Evolutionary conservation across 352 stramenopile genomes (phyloP).

Genomic region (Pythium dissotocum): DNA sequence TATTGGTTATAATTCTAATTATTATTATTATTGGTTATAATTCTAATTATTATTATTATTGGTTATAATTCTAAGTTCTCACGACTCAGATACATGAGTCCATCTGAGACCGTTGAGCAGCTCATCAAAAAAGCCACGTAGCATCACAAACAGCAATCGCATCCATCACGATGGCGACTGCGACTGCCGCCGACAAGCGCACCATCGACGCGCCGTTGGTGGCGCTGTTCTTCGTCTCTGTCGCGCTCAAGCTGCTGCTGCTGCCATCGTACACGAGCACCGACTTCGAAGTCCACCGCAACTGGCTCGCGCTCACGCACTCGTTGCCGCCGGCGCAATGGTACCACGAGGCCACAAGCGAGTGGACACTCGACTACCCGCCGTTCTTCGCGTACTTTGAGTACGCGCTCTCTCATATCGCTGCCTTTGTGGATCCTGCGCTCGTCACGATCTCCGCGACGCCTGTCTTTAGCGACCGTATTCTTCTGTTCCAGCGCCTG

Average conservation of each 20-base stretch:
- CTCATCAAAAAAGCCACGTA: neutral
- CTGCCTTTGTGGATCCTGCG: conserved; percentile 45
- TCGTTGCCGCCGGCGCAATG: conserved; percentile 86
- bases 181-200: conserved; percentile 15
- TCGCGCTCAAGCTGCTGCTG: conserved; percentile 89
- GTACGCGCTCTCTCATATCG: conserved; percentile 79
- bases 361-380: conserved; percentile 99
- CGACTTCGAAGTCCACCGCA: conserved; percentile 98
- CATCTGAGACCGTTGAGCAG: neutral
- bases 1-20: too few species aligned
- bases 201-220: conserved; percentile 40
- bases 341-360: conserved; percentile 95
- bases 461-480: conserved; percentile 52
- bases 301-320: conserved; percentile 97
- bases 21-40: too few species aligned
- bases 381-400: conserved; percentile 98
- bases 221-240: conserved; percentile 50
- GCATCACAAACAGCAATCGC: neutral
- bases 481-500: conserved; percentile 91
- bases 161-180: neutral
- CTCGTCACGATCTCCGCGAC: conserved; percentile 69
- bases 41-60: too few species aligned
- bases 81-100: too few species aligned
- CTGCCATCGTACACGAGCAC: conserved; percentile 94
- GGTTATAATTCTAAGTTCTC: too few species aligned